Evolutionary conservation across 192 early-diverging fungal species (phyloP).

Genomic region (Chytriomyces confervae): DNA sequence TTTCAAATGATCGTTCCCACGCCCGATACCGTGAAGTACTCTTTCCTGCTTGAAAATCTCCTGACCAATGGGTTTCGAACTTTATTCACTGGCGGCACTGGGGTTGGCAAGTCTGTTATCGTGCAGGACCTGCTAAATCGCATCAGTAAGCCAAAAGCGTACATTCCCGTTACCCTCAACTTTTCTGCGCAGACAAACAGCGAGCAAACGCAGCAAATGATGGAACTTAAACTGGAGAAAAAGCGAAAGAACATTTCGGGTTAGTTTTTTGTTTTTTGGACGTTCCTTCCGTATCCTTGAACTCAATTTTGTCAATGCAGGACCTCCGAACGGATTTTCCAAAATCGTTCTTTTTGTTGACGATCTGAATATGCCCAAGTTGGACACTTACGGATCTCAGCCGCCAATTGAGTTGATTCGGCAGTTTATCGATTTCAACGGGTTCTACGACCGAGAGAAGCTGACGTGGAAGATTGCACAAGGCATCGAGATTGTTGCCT

Average conservation of each 20-base stretch:
- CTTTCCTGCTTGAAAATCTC: conserved; percentile 59
- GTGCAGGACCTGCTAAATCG: conserved; percentile 62
- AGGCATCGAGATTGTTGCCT: conserved; percentile 60
- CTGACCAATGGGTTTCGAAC: conserved; percentile 55
- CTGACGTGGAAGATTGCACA: conserved; percentile 63
- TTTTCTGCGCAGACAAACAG: conserved; percentile 69
- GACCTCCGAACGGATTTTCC: conserved; percentile 57
- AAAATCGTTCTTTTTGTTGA: conserved; percentile 68
- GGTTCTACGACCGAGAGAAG: conserved; percentile 68
- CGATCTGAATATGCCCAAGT: conserved; percentile 68
- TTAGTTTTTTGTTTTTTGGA: background rate
- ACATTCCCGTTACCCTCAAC: conserved; percentile 56
- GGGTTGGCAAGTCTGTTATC: conserved; percentile 67
- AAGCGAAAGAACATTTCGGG: conserved; percentile 66
- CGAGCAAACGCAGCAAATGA: conserved; percentile 62
- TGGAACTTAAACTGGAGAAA: conserved; percentile 69
- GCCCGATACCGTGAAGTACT: conserved; percentile 63
- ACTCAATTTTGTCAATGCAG: background rate
- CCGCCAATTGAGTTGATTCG: conserved; percentile 64
- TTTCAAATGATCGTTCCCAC: conserved; percentile 72
- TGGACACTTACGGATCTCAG: conserved; percentile 60
- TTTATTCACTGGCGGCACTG: conserved; percentile 61
- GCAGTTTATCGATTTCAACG: conserved; percentile 62
- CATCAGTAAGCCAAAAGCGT: conserved; percentile 50
- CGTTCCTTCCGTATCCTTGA: too few species aligned